Base-by-base conservation (phyloP, 495 filamentous ascomycete genomes). In the Podospora pseudoanserina region DNA sequence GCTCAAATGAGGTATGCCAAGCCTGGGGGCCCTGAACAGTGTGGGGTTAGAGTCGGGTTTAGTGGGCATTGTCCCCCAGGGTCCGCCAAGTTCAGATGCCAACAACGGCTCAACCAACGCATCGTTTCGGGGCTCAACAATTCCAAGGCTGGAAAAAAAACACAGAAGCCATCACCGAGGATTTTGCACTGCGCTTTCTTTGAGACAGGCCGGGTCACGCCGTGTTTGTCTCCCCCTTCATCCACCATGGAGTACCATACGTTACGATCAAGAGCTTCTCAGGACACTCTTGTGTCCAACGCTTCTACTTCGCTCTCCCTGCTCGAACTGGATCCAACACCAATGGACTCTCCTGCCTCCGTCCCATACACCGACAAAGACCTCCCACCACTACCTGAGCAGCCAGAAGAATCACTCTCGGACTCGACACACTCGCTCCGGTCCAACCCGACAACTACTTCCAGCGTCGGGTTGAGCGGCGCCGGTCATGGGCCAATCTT, bases 241-340 rank as follows among this genome's bases (percentile, higher is more conserved):
- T 44, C 67, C 65, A 71, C n/a, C 70, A 79, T 79, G 77, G 74
- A 77, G 18, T 32, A 70, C 20, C 66, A 65, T 18, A 58, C 71
- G 26, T 65, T 81, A 58, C 67, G 71, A 66, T 65, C 70, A 23
- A 77, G 73, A 30, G 81, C 78, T 20, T 85, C 83, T n/a, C 75
- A 81, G 62, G 79, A 83, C 44, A 82, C 88, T 4, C 78, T 88
- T 55, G 77, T 87, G 44, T 63, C 61, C 11, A 49, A 28, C 5
- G 18, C 34, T 19, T 63, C 61, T 23, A 26, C 23, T 7, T 4
- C 27, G 26, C 27, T 18, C 5, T 61, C 59, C 26, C 86, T 97
- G 71, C 84, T 90, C 64, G 86, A 93, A 67, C 80, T 97, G 30
- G 93, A 96, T 57, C 93, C 93, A 11, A 87, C 88, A 11, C 93